These are phyloP conservation scores for Olyra latifolia DNA, from an alignment of 176 grass and related monocot species.

Conservation along the genomic window DNA sequence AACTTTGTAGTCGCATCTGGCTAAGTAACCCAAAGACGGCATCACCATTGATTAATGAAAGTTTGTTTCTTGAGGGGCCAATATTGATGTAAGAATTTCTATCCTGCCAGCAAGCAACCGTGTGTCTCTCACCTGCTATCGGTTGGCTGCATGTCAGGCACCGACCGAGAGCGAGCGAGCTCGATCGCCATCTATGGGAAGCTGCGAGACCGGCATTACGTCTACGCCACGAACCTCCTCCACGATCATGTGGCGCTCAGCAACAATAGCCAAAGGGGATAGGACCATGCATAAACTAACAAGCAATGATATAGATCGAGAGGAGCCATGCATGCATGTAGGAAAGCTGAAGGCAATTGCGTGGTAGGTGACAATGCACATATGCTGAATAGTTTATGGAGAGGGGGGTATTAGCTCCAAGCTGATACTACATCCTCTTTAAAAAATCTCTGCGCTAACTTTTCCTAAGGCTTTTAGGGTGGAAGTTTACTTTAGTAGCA, in stretches of 20 bases:
- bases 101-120: neutral
- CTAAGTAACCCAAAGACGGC: too few species aligned
- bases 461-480: neutral
- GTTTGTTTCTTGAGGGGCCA: neutral
- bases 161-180: neutral
- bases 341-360: neutral
- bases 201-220: slow-evolving; percentile 18
- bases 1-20: too few species aligned
- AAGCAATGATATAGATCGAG: neutral
- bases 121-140: neutral
- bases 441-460: neutral
- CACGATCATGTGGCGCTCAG: slow-evolving; percentile 1
- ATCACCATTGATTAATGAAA: too few species aligned
- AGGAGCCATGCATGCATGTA: neutral
- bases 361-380: neutral
- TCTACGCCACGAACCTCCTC: slow-evolving; percentile 15
- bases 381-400: neutral
- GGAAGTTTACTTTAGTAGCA: neutral
- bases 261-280: neutral
- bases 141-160: neutral
- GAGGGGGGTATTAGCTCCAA: neutral
- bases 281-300: neutral
- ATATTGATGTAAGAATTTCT: neutral
- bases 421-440: neutral
- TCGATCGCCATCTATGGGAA: neutral